phyloP scores from a whole-genome alignment of 1,284 basidiomycete genomes.

The Agroathelia rolfsii region DNA sequence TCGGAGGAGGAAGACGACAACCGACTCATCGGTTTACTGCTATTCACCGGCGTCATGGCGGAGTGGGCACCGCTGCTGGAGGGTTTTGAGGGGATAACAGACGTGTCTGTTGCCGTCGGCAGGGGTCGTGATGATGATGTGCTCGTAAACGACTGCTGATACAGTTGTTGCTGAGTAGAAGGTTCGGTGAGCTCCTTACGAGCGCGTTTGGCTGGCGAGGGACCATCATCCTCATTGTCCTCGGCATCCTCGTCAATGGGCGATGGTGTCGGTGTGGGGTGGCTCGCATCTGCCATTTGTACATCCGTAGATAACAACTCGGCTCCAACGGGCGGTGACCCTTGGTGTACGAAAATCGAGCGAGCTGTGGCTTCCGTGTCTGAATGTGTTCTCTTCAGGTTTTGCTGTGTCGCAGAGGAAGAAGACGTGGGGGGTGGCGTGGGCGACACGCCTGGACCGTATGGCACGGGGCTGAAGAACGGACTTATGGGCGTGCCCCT shows the following conservation, averaged over 20 bases:
- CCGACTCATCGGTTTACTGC: no score
- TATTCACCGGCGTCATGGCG: conserved; percentile 22
- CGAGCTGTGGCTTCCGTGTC: conserved; percentile 27
- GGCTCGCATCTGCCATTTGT: conserved; percentile 33
- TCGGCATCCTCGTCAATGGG: no score
- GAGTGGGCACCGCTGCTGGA: conserved; percentile 19
- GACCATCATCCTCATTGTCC: conserved; percentile 40
- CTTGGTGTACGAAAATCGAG: conserved; percentile 15
- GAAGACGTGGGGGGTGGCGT: conserved; percentile 63
- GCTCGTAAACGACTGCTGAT: conserved; percentile 7
- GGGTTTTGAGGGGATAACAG: conserved; percentile 20
- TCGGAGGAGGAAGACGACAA: no score
- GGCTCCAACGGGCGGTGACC: conserved; percentile 27
- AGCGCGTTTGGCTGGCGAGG: conserved; percentile 55
- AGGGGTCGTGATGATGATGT: conserved; percentile 8
- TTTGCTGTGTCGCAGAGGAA: conserved; percentile 20
- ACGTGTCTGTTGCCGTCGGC: conserved; percentile 14
- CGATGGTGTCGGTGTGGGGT: conserved; percentile 39
- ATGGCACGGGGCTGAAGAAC: conserved; percentile 6
- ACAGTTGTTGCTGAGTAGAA: conserved; percentile 14
- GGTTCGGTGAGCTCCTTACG: conserved; percentile 42
- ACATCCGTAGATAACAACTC: conserved; percentile 36
- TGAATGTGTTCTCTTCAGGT: conserved; percentile 37
- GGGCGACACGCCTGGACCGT: conserved; percentile 30
- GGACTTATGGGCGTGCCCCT: conserved; percentile 9